phyloP scores from a whole-genome alignment of 1,284 basidiomycete species.

The Pseudozyma sp. region DNA sequence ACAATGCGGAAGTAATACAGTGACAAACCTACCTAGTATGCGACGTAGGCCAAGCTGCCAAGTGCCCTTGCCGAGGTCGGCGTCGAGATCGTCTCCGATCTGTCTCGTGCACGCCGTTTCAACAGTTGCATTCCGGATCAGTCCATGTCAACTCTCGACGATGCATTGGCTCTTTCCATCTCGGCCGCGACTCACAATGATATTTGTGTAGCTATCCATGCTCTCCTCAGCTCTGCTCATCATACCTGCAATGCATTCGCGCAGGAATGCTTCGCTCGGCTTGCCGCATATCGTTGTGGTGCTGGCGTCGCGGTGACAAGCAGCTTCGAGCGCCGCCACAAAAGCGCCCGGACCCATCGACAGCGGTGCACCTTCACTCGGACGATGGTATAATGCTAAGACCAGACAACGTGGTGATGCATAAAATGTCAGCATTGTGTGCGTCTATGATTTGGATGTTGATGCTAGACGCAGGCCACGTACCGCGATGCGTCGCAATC shows the following conservation, averaged over 20 bases:
- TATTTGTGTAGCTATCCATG: constrained; percentile 23
- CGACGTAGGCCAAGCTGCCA: constrained; percentile 41
- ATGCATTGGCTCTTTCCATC: not conserved
- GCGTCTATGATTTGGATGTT: not conserved
- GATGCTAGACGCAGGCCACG: constrained; percentile 8
- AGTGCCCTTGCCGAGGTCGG: constrained; percentile 45
- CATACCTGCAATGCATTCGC: constrained; percentile 46
- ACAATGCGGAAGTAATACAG: not conserved
- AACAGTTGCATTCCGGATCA: not conserved
- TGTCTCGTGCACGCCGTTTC: constrained; percentile 1
- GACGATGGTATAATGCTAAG: constrained; percentile 43
- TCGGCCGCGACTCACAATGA: constrained; percentile 33
- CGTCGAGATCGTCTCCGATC: constrained; percentile 48
- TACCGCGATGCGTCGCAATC: constrained; percentile 48
- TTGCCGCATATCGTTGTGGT: constrained; percentile 39
- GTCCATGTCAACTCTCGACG: not conserved
- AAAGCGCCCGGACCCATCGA: constrained; percentile 48
- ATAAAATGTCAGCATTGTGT: no score
- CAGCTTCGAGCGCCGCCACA: constrained; percentile 36
- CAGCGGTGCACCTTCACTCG: constrained; percentile 24
- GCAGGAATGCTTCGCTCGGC: constrained; percentile 31
- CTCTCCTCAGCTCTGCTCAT: constrained; percentile 4
- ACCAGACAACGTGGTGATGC: no score
- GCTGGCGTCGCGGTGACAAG: constrained; percentile 12
- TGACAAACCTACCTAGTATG: constrained; percentile 34